These are phyloP conservation scores for Avena sativa DNA, from an alignment of 176 grass and related monocot species.

Conservation along the genomic window DNA sequence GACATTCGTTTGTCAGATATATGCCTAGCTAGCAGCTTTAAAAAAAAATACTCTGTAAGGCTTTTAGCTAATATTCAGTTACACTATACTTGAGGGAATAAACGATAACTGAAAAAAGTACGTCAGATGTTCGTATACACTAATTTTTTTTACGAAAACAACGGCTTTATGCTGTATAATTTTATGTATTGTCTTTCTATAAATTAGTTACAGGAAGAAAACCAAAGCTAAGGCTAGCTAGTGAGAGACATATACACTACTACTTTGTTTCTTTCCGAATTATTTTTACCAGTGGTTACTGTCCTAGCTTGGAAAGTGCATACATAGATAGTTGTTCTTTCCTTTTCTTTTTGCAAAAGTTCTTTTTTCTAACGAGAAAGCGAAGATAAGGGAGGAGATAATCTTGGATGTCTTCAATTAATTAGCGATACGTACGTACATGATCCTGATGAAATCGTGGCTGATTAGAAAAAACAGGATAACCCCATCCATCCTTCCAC, in stretches of 20 bases:
- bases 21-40: not conserved
- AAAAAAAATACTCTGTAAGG: not conserved
- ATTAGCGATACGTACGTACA: not conserved
- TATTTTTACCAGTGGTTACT: not conserved
- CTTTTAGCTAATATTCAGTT: not conserved
- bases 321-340: not conserved
- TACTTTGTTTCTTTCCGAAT: no score
- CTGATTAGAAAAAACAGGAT: slow-evolving; percentile 11
- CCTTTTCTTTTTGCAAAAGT: no score
- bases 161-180: no score
- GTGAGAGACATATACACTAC: no score
- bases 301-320: not conserved
- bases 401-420: slow-evolving; percentile 3
- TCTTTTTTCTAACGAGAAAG: no score
- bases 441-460: slow-evolving; percentile 23
- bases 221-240: no score
- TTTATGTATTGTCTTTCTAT: not conserved
- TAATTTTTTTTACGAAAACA: not conserved
- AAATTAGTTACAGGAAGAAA: no score
- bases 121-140: not conserved
- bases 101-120: not conserved
- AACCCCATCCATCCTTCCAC: slow-evolving; percentile 13
- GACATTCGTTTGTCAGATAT: not conserved
- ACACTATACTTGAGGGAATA: not conserved
- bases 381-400: not conserved